Evolutionary conservation across 1,284 basidiomycete species (phyloP).

Genomic region (Ceratobasidium papillatum): DNA sequence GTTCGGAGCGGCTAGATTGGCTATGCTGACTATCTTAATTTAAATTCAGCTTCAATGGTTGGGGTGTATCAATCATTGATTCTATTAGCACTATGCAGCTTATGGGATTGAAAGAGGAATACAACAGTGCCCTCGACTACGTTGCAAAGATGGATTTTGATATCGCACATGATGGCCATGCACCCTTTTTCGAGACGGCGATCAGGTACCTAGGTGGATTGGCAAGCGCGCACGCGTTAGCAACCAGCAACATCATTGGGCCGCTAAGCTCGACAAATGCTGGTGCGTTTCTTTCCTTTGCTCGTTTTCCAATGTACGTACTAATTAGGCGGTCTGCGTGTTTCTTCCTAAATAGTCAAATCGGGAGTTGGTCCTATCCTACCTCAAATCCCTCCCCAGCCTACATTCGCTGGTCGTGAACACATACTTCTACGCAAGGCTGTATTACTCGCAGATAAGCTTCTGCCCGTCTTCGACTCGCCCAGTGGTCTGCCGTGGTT

Average conservation of each 20-base stretch:
- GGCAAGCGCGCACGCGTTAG: conserved; percentile 82
- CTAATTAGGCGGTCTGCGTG: background rate
- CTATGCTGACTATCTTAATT: no score
- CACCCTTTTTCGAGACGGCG: conserved; percentile 83
- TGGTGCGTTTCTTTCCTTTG: background rate
- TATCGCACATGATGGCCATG: conserved; percentile 51
- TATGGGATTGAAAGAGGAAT: conserved; percentile 85
- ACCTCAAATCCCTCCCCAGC: background rate
- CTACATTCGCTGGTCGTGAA: conserved; percentile 11
- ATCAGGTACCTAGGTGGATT: conserved; percentile 90
- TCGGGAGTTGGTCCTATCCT: background rate
- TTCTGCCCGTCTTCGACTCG: conserved; percentile 64
- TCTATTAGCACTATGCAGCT: conserved; percentile 89
- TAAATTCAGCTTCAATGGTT: conserved; percentile 84
- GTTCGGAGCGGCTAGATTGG: background rate
- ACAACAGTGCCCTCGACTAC: conserved; percentile 73
- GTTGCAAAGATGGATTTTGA: conserved; percentile 73
- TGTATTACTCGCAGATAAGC: conserved; percentile 60
- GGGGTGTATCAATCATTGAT: conserved; percentile 87
- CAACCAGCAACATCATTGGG: conserved; percentile 48
- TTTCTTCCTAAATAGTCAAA: background rate
- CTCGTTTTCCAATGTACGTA: background rate
- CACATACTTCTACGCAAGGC: conserved; percentile 58
- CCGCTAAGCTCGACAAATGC: conserved; percentile 9
- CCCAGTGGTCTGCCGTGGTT: conserved; percentile 60